Percentiles rank a stretch among this genome's conserved stretches.
Conservation (phyloP, 148 eudicot species). For the Cornus suecica region DNA sequence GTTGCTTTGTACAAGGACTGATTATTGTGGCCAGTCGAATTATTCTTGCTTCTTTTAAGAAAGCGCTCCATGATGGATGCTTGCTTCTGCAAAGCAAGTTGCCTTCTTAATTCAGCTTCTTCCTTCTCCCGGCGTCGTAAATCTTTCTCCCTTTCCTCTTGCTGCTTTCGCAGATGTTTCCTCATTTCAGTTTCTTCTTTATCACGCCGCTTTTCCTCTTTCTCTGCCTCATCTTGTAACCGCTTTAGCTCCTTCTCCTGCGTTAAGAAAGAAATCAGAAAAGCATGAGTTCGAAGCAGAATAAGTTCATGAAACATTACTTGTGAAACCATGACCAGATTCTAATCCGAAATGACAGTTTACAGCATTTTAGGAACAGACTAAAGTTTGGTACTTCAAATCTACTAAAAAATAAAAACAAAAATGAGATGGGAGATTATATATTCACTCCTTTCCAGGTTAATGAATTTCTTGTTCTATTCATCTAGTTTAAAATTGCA, state of each 20-base stretch:
- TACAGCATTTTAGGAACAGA: background rate
- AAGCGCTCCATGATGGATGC: slow-evolving; percentile 94
- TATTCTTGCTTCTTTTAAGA: slow-evolving; percentile 56
- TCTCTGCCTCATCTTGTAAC: slow-evolving; percentile 79
- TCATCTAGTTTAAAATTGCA: background rate
- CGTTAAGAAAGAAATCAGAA: background rate
- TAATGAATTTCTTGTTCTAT: background rate
- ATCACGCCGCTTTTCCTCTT: slow-evolving; percentile 72
- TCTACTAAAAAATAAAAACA: too few species aligned
- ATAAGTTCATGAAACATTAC: background rate
- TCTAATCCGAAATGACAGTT: background rate
- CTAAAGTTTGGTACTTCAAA: background rate
- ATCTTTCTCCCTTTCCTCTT: slow-evolving; percentile 84
- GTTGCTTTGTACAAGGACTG: slow-evolving; percentile 25
- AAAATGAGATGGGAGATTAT: background rate
- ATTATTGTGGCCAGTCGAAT: slow-evolving; percentile 28
- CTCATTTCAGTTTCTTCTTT: slow-evolving; percentile 66
- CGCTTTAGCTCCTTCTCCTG: slow-evolving; percentile 85
- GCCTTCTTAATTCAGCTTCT: slow-evolving; percentile 77
- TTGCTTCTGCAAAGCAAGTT: slow-evolving; percentile 67
- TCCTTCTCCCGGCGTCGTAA: slow-evolving; percentile 77
- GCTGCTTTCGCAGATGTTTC: slow-evolving; percentile 67
- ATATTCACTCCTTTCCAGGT: background rate
- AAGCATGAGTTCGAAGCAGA: background rate
- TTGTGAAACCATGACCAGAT: background rate